Conservation (phyloP, 192 early-diverging fungal genomes). For the Coemansia erecta region DNA sequence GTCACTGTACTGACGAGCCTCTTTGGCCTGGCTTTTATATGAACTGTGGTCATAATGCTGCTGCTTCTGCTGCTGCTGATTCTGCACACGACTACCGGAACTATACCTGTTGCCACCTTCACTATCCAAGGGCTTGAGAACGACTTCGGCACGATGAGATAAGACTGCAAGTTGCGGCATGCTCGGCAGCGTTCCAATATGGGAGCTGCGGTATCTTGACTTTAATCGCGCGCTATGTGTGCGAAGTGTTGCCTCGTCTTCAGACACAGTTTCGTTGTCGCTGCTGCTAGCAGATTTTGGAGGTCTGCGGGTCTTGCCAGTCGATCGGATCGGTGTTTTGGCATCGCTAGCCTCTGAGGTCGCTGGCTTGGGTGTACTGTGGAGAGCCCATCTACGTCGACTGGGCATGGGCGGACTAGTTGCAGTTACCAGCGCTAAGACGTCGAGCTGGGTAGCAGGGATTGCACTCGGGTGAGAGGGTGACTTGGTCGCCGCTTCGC, state of each 20-base stretch:
- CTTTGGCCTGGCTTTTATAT: no score
- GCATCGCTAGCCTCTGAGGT: background rate
- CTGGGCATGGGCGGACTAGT: slow-evolving; percentile 55
- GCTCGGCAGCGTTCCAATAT: slow-evolving; percentile 17
- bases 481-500: background rate
- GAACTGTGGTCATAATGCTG: no score
- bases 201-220: slow-evolving; percentile 26
- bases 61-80: no score
- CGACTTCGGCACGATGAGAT: no score
- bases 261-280: slow-evolving; percentile 47
- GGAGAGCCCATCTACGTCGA: slow-evolving; percentile 33
- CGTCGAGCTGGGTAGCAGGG: slow-evolving; percentile 49
- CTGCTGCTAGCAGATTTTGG: slow-evolving; percentile 6
- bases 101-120: no score
- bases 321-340: background rate
- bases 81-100: no score
- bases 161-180: background rate
- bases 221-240: slow-evolving; percentile 39
- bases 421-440: slow-evolving; percentile 49
- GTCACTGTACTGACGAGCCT: no score
- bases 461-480: slow-evolving; percentile 17
- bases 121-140: no score
- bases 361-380: slow-evolving; percentile 31
- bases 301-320: no score
- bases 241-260: slow-evolving; percentile 44